phyloP scores from a whole-genome alignment of 208 protist genomes.

The Acanthamoeba castellanii region DNA sequence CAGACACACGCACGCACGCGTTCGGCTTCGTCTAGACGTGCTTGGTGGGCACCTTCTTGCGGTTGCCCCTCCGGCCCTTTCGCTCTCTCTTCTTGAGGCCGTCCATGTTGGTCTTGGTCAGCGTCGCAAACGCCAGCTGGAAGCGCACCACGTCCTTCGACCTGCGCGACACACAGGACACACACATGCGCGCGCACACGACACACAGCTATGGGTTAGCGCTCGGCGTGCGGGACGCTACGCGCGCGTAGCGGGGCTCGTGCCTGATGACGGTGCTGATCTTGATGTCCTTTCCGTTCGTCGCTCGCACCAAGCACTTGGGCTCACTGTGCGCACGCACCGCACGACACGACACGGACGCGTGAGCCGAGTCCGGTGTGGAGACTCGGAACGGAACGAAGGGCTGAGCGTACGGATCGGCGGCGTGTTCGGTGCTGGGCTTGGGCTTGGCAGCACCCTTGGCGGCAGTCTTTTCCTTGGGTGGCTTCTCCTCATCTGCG shows the following conservation, averaged over 20 bases:
- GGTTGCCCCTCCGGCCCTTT: slow-evolving; percentile 36
- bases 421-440: background rate
- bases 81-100: slow-evolving; percentile 59
- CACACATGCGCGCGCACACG: background rate
- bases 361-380: background rate
- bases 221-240: background rate
- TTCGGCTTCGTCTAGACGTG: background rate
- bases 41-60: slow-evolving; percentile 42
- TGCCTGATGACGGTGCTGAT: slow-evolving; percentile 45
- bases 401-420: background rate
- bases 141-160: slow-evolving; percentile 61
- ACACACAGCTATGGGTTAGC: too few relatives aligned
- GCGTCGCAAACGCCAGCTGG: slow-evolving; percentile 45
- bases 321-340: background rate
- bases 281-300: slow-evolving; percentile 26
- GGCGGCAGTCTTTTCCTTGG: background rate
- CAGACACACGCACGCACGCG: too few relatives aligned
- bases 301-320: slow-evolving; percentile 49
- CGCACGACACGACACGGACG: background rate
- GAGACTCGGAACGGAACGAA: background rate
- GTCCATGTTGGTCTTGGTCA: slow-evolving; percentile 62
- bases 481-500: slow-evolving; percentile 22
- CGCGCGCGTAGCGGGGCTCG: too few relatives aligned
- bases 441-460: slow-evolving; percentile 26
- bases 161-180: background rate